A percentile compares a stretch with the other conserved stretches of the same genome.
phyloP scores from a whole-genome alignment of 2,329 filamentous ascomycete genomes.

The Aureobasidium sp. region DNA sequence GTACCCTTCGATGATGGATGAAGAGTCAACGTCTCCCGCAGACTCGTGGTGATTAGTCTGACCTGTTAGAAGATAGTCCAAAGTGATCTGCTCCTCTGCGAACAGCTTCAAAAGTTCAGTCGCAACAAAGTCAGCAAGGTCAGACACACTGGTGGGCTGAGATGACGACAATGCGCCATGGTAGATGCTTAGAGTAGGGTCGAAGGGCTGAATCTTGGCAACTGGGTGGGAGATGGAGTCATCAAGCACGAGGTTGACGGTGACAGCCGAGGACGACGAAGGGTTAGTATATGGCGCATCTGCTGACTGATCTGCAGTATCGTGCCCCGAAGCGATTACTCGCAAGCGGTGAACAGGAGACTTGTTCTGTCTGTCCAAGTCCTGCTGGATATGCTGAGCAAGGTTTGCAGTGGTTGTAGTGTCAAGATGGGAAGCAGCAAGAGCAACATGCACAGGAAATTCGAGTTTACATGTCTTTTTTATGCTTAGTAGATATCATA shows the following conservation, averaged over 20 bases:
- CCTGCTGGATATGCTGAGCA: conserved; percentile 73
- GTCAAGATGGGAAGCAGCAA: conserved; percentile 62
- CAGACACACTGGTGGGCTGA: conserved; percentile 53
- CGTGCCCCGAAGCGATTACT: conserved; percentile 33
- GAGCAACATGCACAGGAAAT: conserved; percentile 75
- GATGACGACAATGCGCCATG: conserved; percentile 65
- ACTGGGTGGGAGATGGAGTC: conserved; percentile 41
- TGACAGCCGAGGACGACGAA: conserved; percentile 24
- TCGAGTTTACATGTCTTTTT: conserved; percentile 74
- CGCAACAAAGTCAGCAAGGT: conserved; percentile 69
- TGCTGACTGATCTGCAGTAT: conserved; percentile 14
- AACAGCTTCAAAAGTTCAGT: conserved; percentile 71
- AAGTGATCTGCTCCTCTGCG: conserved; percentile 78
- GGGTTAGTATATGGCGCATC: conserved; percentile 28
- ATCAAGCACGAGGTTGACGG: conserved; percentile 62
- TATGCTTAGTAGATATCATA: conserved; percentile 12
- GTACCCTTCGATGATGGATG: neutral
- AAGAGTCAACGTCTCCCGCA: neutral
- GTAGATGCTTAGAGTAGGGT: conserved; percentile 66
- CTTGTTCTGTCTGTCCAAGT: conserved; percentile 78
- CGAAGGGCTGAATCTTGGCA: conserved; percentile 61
- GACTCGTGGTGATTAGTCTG: neutral
- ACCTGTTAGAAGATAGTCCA: conserved; percentile 36
- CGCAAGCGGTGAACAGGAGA: conserved; percentile 79
- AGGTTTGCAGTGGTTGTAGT: conserved; percentile 64